Base-by-base conservation (phyloP, 192 early-diverging fungal genomes). In the Coemansia sp. region DNA sequence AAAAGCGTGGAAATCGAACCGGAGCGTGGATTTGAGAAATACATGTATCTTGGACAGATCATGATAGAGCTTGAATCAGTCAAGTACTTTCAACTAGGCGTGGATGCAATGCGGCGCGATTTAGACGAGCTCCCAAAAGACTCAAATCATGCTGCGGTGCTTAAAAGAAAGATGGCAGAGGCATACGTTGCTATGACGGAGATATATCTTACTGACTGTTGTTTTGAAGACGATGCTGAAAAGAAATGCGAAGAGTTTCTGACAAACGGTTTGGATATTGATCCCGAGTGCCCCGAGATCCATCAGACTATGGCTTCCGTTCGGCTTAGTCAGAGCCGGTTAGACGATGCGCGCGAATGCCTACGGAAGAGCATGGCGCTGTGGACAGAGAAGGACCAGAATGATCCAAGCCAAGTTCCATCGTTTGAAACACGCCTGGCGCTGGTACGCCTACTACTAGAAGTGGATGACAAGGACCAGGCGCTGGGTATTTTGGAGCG, bases 121-220 rank as follows among this genome's bases (percentile, higher is more conserved):
- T 67, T 85, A 16, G 67, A 78, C 12, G 65, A 77, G 32, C 54
- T 81, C 53, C 63, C 75, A 5, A 25, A 17, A 32, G 51, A 72
- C 12, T 65, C 64, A 20, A 73, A 46, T 7, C 77, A 87, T 25
- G 84, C 81, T 38, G 73, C 65, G 14, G 67, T 67, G 5, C 63
- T 94, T 4, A 72, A 69, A 17, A 70, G 81, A 32, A 94, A 96
- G 70, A 89, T 94, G 63, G 88, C 94, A 0, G 85, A 86, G 49
- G 95, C 95, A 12, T 86, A 95, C 20, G 95, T 94, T 77, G 92
- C 95, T 43, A 95, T 99, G 88, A 88, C 93, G 4, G 98, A 99
- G 73, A 94, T 98, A 19, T 99, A 95, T 76, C 88, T 99, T 80
- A 98, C 98, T 0, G 97, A 99, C 73, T 96, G 93, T 77, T 99